These are phyloP conservation scores for Pseudoneurospora amorphoporcata DNA, from an alignment of 495 filamentous ascomycete genomes.

Conservation along the genomic window DNA sequence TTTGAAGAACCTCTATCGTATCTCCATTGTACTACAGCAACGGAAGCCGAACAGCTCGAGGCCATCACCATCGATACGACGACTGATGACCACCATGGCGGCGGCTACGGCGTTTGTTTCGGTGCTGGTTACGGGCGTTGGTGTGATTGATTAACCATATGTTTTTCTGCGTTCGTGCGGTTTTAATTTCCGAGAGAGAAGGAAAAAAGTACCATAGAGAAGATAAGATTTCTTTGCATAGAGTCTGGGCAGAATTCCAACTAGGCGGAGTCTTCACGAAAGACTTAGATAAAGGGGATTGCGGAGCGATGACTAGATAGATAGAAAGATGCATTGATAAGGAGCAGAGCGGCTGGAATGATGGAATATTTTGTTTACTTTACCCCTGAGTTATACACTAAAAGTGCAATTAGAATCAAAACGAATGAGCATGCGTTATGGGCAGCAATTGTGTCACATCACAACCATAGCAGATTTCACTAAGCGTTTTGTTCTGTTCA, in stretches of 20 bases:
- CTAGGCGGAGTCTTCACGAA: background rate
- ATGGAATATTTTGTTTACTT: background rate
- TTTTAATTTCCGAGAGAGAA: background rate
- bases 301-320: background rate
- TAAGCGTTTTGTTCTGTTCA: background rate
- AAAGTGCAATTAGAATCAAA: background rate
- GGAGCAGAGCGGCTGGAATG: background rate
- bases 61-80: background rate
- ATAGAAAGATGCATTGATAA: background rate
- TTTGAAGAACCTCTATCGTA: background rate
- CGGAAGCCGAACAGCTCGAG: background rate
- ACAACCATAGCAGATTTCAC: background rate
- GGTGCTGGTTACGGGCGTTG: background rate
- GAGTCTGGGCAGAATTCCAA: background rate
- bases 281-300: background rate
- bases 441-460: background rate
- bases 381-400: background rate
- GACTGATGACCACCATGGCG: background rate
- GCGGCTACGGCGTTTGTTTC: background rate
- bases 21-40: background rate
- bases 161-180: background rate
- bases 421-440: background rate
- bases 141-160: background rate
- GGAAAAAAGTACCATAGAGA: background rate
- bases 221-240: background rate